A percentile compares a stretch with the other conserved stretches of the same genome.
phyloP scores from a whole-genome alignment of 208 protist species.

The Trypanosoma boissoni region DNA sequence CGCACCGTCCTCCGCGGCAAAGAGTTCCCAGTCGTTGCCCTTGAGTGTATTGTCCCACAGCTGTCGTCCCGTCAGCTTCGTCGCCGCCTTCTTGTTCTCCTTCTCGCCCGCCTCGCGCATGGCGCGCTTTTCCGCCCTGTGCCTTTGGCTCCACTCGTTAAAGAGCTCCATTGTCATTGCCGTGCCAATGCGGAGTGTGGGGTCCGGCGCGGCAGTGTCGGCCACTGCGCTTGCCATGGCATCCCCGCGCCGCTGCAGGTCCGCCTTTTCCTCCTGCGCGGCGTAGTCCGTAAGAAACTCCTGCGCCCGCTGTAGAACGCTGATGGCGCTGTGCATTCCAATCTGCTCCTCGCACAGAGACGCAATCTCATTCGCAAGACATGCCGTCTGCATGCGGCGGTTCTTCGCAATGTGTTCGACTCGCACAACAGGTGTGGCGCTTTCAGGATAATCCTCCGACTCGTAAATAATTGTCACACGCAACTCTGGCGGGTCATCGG shows the following conservation, averaged over 20 bases:
- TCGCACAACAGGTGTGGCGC: slow-evolving; percentile 39
- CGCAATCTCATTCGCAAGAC: slow-evolving; percentile 57
- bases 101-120: slow-evolving; percentile 24
- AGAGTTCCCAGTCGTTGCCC: slow-evolving; percentile 79
- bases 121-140: slow-evolving; percentile 51
- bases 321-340: slow-evolving; percentile 67
- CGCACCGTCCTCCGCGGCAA: slow-evolving; percentile 52
- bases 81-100: slow-evolving; percentile 45
- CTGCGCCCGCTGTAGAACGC: slow-evolving; percentile 72
- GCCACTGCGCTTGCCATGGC: slow-evolving; percentile 43
- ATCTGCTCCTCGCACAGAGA: slow-evolving; percentile 67
- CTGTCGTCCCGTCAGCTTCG: slow-evolving; percentile 82
- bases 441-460: slow-evolving; percentile 68
- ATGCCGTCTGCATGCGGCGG: slow-evolving; percentile 53
- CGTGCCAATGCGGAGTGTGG: slow-evolving; percentile 74
- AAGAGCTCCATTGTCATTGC: slow-evolving; percentile 84
- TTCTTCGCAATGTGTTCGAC: slow-evolving; percentile 72
- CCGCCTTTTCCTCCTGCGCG: slow-evolving; percentile 67
- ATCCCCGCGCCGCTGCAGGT: slow-evolving; percentile 65
- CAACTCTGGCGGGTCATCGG: slow-evolving; percentile 74
- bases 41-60: slow-evolving; percentile 82
- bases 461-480: slow-evolving; percentile 72
- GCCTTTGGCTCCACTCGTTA: slow-evolving; percentile 70
- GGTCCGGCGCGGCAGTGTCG: slow-evolving; percentile 37
- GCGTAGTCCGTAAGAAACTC: slow-evolving; percentile 57